Conservation (phyloP, 1,284 basidiomycete species). For the Trichosporon coremiiforme region DNA sequence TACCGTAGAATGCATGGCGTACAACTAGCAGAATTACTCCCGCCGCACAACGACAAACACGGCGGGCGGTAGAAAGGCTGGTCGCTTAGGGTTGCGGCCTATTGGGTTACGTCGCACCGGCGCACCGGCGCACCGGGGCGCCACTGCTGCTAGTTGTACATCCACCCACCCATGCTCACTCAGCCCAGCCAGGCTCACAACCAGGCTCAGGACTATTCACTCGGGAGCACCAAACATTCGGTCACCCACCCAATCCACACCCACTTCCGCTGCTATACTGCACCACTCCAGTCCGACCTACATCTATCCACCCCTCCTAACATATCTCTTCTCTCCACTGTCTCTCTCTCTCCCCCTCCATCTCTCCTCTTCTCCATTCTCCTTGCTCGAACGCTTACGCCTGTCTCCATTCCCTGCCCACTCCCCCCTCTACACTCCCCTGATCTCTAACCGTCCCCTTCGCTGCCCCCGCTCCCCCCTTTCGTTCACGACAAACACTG, state of each 20-base stretch:
- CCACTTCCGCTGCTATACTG: not conserved
- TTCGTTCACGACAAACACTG: not conserved
- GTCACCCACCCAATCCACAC: not conserved
- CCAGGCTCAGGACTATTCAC: not conserved
- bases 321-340: not conserved
- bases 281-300: too few relatives aligned
- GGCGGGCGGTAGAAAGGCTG: not conserved
- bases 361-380: not conserved
- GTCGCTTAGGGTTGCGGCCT: conserved; percentile 6
- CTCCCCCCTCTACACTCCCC: not conserved
- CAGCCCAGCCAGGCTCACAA: too few relatives aligned
- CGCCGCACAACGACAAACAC: not conserved
- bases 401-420: not conserved
- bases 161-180: too few relatives aligned
- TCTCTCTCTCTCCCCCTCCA: not conserved
- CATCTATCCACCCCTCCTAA: too few relatives aligned
- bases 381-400: not conserved
- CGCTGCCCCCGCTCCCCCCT: not conserved
- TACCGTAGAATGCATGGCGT: too few relatives aligned
- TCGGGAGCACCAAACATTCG: conserved; percentile 13
- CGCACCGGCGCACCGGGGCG: conserved; percentile 5
- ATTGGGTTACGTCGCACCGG: conserved; percentile 6
- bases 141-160: too few relatives aligned
- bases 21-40: not conserved
- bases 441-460: not conserved